Conservation (phyloP, 768 basidiomycete species). For the Xerocomus potaroensis region DNA sequence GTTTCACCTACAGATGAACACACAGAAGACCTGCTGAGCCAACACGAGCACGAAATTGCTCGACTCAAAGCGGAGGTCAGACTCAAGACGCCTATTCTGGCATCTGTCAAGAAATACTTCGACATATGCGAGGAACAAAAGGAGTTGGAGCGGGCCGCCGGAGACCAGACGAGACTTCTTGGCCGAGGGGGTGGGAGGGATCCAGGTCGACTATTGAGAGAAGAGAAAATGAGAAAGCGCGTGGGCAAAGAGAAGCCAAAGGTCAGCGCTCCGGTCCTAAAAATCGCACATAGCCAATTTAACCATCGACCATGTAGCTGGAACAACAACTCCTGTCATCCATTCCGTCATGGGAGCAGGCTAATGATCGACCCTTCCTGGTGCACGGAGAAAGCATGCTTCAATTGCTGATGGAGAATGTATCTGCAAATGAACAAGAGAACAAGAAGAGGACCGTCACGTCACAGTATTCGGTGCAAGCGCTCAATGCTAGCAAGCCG, state of each 20-base stretch:
- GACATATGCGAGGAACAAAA: conserved; percentile 87
- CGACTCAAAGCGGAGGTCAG: conserved; percentile 80
- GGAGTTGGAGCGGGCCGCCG: conserved; percentile 75
- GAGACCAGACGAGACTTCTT: conserved; percentile 76
- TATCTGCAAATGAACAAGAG: conserved; percentile 75
- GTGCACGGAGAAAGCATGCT: conserved; percentile 82
- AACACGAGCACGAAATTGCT: conserved; percentile 83
- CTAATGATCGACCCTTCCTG: conserved; percentile 68
- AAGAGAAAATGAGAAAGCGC: conserved; percentile 97
- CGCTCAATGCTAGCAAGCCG: conserved; percentile 19
- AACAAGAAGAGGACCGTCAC: conserved; percentile 55
- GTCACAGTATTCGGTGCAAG: conserved; percentile 31
- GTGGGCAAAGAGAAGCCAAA: conserved; percentile 90
- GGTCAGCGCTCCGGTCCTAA: conserved; percentile 38
- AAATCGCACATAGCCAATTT: neutral
- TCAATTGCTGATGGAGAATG: conserved; percentile 67
- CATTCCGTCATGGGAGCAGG: conserved; percentile 85
- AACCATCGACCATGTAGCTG: conserved; percentile 56
- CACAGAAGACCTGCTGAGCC: conserved; percentile 79
- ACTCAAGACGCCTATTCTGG: conserved; percentile 70
- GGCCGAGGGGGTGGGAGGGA: conserved; percentile 73
- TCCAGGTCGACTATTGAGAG: conserved; percentile 80
- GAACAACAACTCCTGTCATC: conserved; percentile 79
- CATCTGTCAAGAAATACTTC: conserved; percentile 81
- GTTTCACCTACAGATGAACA: conserved; percentile 58